These are phyloP conservation scores for Geosiphon pyriformis DNA, from an alignment of 192 early-diverging fungal genomes.

Conservation along the genomic window DNA sequence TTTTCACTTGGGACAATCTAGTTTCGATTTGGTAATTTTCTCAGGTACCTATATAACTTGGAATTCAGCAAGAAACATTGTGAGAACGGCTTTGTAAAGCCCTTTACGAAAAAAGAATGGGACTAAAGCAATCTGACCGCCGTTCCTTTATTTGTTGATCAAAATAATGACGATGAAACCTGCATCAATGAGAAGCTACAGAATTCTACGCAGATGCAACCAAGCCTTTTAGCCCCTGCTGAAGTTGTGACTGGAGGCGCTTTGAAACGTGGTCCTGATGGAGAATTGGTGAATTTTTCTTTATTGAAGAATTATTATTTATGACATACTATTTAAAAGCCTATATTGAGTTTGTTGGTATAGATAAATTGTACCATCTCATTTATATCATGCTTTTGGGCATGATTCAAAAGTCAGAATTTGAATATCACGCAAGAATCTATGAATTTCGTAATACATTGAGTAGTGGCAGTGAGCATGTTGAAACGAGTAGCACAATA, in stretches of 20 bases:
- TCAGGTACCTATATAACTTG: too few species aligned
- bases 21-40: too few species aligned
- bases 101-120: slow-evolving; percentile 58
- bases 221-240: slow-evolving; percentile 14
- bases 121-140: slow-evolving; percentile 53
- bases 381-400: slow-evolving; percentile 31
- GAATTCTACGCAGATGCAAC: too few species aligned
- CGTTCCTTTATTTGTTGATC: slow-evolving; percentile 51
- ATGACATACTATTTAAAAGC: too few species aligned
- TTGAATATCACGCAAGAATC: slow-evolving; percentile 48
- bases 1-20: too few species aligned
- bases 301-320: neutral
- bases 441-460: slow-evolving; percentile 90
- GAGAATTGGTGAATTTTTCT: slow-evolving; percentile 27
- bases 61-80: slow-evolving; percentile 57
- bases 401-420: slow-evolving; percentile 41
- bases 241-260: slow-evolving; percentile 46
- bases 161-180: too few species aligned
- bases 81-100: slow-evolving; percentile 63
- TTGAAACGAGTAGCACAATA: slow-evolving; percentile 90
- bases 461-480: slow-evolving; percentile 97
- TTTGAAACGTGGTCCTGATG: slow-evolving; percentile 35
- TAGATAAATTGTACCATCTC: too few species aligned
- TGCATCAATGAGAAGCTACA: too few species aligned
- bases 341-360: too few species aligned